Base-by-base conservation (phyloP, 257 asterid species). In the Solanum chmielewskii region DNA sequence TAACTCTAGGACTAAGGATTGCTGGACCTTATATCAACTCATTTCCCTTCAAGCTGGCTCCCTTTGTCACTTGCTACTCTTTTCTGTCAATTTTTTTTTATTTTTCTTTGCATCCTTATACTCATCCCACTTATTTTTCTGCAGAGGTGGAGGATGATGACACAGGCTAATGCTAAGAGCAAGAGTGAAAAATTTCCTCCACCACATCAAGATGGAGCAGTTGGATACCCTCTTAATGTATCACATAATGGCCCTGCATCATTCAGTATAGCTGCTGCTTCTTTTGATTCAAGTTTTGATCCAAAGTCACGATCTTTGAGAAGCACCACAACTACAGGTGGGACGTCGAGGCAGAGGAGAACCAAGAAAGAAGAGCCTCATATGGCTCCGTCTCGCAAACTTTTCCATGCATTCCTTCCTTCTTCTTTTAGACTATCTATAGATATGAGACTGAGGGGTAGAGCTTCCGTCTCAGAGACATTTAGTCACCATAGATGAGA, bases 151-250 rank as follows among this genome's bases (percentile, higher is more conserved):
- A 91, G 98, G 90, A 84, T 89, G n/a, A 90, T 92, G 93, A 86
- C 94, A 64, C 92, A 92, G 85, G 88, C 88, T 31, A 93, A 91
- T 85, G 91, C 91, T 37, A 94, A 92, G 95, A 92, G 97, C 90
- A 95, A 92, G 93, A 93, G 96, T 9, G 99, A 95, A 76, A 96
- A 95, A 88, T 96, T 96, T 83, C 98, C 98, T 49, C 99, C 99
- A 4, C 99, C 99, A 7, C 99, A 96, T 90, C 97, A 94, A 70
- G 99, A 96, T 69, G 99, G 97, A 44, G 91, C 93, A 76, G 94
- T 93, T 14, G 98, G 96, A 59, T 86, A 91, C 89, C 92, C 89
- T 62, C 89, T 88, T 9, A 91, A 90, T 52, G 74, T 90, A 33
- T 91, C 92, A 27, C 91, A 85, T 74, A 91, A 90, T n/a, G 94